Base-by-base conservation (phyloP, 177 flowering plant genomes). In the Vitis hybrid region DNA sequence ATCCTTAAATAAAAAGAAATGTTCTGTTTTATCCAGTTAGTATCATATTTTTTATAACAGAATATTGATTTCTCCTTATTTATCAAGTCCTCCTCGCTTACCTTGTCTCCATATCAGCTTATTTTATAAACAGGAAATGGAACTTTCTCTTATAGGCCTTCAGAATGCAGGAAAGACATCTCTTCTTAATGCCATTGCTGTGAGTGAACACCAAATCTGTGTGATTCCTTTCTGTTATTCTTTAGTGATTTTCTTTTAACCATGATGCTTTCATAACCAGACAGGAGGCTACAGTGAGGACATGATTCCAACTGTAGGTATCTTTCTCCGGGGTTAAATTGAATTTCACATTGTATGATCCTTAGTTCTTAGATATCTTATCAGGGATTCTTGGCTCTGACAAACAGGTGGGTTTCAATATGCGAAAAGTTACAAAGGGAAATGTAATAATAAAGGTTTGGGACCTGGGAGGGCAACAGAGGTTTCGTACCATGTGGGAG, bases 131-230 rank as follows among this genome's bases (percentile, higher is more conserved):
- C 97, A 91, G 78, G 98, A 93, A 80, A 93, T 93, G 98, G 97
- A 93, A 71, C 92, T 93, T 73, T 91, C 97, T 67, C 86, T 93
- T 1, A 81, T 91, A n/a, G 98, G 98, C 31, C 92, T 93, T 73
- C 98, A 93, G 71, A 88, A 92, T 88, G 98, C 96, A 16, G 98
- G 97, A 62, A 93, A 93, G 82, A 90, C 98, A 39, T 93, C 98
- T 68, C 97, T 91, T 61, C 91, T 93, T 62, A 92, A 92, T 77
- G 84, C 79, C 63, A 87, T 93, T 78, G 94, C 98, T 69, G 97
- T 93, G 75, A 86, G 97, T 85, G 51, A 51, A 68, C 20, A 16
- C 2, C 50, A 60, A n/a, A 73, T 62, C 13, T 53, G 13, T 67
- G 56, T 26, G 59, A 16, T 18, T 34, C 9, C 60, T 62, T 57